A percentile compares a stretch with the other conserved stretches of the same genome.
These are phyloP conservation scores for Erythrophleum fordii DNA, from an alignment of 306 rosid genomes.

Conservation along the genomic window DNA sequence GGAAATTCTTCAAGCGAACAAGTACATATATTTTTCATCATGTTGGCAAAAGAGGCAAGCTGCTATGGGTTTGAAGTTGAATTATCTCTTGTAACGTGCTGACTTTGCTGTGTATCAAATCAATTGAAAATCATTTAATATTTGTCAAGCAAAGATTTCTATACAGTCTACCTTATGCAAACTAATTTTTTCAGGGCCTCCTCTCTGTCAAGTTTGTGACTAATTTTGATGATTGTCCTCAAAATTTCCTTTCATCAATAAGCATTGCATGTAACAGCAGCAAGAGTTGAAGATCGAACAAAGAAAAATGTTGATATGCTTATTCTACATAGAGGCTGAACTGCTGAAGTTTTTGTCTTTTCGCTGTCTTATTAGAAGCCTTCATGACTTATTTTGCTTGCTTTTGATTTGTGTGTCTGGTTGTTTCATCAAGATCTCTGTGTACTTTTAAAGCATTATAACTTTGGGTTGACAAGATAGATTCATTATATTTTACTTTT, in stretches of 20 bases:
- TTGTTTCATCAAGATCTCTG: not conserved
- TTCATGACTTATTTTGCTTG: not conserved
- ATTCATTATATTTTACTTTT: not conserved
- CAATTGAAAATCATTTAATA: not conserved
- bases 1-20: not conserved
- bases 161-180: not conserved
- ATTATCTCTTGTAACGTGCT: not conserved
- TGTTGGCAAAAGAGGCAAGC: not conserved
- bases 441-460: conserved; percentile 3
- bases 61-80: not conserved
- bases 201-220: not conserved
- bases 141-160: not conserved
- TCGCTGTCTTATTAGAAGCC: not conserved
- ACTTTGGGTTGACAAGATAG: not conserved
- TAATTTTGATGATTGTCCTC: not conserved
- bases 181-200: not conserved
- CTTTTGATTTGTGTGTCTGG: not conserved
- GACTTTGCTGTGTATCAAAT: not conserved
- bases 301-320: conserved; percentile 1
- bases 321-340: not conserved
- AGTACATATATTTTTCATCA: not conserved
- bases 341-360: not conserved
- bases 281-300: not conserved
- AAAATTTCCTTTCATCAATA: not conserved
- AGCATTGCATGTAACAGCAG: not conserved